Percentiles rank a stretch among this genome's conserved stretches.
Conservation (phyloP, 1,284 basidiomycete species). For the Polyporus tsugae region DNA sequence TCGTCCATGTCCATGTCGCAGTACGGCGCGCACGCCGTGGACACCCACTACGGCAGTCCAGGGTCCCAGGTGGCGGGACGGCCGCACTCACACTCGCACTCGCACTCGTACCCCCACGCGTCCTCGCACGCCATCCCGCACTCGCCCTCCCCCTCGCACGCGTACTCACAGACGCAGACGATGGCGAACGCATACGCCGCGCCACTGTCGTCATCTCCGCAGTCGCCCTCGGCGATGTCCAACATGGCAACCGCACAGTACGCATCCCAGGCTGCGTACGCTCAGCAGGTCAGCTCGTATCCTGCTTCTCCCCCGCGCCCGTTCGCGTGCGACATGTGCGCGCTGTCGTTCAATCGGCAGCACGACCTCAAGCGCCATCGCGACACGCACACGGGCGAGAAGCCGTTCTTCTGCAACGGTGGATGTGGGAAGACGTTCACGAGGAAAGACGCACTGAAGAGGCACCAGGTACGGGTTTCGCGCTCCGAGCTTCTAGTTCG, state of each 20-base stretch:
- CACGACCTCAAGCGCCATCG: slow-evolving; percentile 84
- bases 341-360: slow-evolving; percentile 83
- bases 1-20: slow-evolving; percentile 37
- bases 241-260: slow-evolving; percentile 40
- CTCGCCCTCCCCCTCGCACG: slow-evolving; percentile 37
- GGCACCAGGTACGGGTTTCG: slow-evolving; percentile 66
- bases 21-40: slow-evolving; percentile 34
- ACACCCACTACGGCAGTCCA: slow-evolving; percentile 34
- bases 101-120: slow-evolving; percentile 28
- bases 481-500: slow-evolving; percentile 7
- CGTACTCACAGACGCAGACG: slow-evolving; percentile 40
- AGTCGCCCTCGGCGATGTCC: slow-evolving; percentile 33
- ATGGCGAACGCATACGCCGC: slow-evolving; percentile 34
- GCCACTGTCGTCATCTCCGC: slow-evolving; percentile 36
- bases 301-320: slow-evolving; percentile 73
- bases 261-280: slow-evolving; percentile 39
- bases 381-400: slow-evolving; percentile 83
- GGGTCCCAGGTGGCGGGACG: slow-evolving; percentile 24
- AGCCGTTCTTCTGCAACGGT: slow-evolving; percentile 81
- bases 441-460: slow-evolving; percentile 81
- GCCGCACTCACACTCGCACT: slow-evolving; percentile 25
- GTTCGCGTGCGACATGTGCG: slow-evolving; percentile 79
- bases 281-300: slow-evolving; percentile 49
- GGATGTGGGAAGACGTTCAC: slow-evolving; percentile 86
- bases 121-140: slow-evolving; percentile 33